Percentiles rank a stretch among this genome's conserved stretches.
Conservation (phyloP, 129 eudicot species). For the Chrysanthemum makinoi region DNA sequence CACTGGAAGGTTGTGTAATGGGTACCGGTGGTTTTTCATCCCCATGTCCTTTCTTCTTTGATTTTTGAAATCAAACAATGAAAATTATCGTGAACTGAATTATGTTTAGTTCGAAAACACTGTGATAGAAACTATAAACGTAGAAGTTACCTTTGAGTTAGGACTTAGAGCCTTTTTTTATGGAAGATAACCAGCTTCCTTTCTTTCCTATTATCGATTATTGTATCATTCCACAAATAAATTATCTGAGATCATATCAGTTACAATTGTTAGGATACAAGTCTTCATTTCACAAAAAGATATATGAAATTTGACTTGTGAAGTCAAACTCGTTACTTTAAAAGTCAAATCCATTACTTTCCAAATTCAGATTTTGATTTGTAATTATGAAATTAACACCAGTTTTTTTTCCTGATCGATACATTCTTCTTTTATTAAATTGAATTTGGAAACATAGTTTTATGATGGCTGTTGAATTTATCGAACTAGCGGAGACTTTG, state of each 20-base stretch:
- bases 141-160: constrained; percentile 43
- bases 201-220: constrained; percentile 70
- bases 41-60: constrained; percentile 48
- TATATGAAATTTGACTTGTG: constrained; percentile 16
- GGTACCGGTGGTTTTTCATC: constrained; percentile 44
- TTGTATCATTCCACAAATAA: constrained; percentile 35
- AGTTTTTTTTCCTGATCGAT: too few species aligned
- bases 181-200: constrained; percentile 81
- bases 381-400: neutral
- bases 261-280: neutral
- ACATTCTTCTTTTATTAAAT: too few species aligned
- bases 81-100: neutral
- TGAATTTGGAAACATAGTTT: too few species aligned
- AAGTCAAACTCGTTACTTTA: constrained; percentile 11
- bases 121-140: neutral
- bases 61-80: constrained; percentile 47
- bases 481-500: too few species aligned
- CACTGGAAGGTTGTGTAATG: constrained; percentile 24
- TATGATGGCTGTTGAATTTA: too few species aligned
- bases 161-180: constrained; percentile 82
- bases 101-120: constrained; percentile 1
- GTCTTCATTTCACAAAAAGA: neutral
- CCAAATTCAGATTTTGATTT: neutral
- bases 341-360: constrained; percentile 8
- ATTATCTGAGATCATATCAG: constrained; percentile 14